Percentiles rank a stretch among this genome's conserved stretches.
These are phyloP conservation scores for Tetradesmus obliquus DNA, from an alignment of 139 green algal genomes.

Conservation along the genomic window DNA sequence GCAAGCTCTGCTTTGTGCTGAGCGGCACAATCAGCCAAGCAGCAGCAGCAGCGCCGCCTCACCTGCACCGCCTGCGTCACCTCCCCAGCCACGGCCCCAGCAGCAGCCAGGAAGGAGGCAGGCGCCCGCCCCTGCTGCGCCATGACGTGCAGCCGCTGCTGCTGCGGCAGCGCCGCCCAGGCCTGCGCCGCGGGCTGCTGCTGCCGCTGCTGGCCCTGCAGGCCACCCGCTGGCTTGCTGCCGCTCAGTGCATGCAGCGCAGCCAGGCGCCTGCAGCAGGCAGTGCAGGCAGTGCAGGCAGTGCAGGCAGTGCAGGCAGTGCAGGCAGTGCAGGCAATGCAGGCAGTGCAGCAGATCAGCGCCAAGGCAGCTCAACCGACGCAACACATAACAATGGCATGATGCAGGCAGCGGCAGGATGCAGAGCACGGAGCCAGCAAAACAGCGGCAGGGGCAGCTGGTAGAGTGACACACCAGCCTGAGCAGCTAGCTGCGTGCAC, in stretches of 20 bases:
- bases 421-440: no score
- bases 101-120: conserved; percentile 28
- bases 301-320: no score
- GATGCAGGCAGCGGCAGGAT: no score
- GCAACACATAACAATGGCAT: background rate
- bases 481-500: background rate
- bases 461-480: no score
- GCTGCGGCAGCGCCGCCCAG: background rate
- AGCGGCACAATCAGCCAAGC: background rate
- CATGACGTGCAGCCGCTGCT: background rate
- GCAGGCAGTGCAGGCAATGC: no score
- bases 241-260: background rate
- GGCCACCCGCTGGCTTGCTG: background rate
- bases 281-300: background rate
- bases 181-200: conserved; percentile 1
- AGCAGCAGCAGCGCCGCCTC: background rate
- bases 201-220: conserved; percentile 11
- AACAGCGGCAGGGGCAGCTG: no score
- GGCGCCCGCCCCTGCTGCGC: background rate
- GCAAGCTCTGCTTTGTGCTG: no score
- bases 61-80: conserved; percentile 20
- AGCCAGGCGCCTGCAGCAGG: background rate
- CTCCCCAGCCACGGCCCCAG: conserved; percentile 4
- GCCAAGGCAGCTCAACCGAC: no score
- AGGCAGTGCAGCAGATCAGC: no score